Percentiles rank a stretch among this genome's conserved stretches.
Evolutionary conservation across 192 early-diverging fungal genomes (phyloP).

Genomic region (Dissophora ornata): DNA sequence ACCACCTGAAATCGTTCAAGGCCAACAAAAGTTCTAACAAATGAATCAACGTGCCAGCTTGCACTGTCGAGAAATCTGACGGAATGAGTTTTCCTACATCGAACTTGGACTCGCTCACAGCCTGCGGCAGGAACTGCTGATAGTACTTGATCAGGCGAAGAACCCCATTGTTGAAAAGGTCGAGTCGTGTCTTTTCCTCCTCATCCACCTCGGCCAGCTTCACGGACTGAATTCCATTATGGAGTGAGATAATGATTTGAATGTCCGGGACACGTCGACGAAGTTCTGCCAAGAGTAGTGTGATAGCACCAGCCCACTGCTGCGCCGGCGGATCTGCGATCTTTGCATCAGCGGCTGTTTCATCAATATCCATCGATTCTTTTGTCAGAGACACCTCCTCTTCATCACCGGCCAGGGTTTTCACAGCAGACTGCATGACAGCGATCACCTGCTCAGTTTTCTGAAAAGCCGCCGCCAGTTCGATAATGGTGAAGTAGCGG

Average conservation of each 20-base stretch:
- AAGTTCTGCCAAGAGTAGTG: constrained; percentile 66
- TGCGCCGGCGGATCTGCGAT: constrained; percentile 24
- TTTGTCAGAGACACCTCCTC: constrained; percentile 3
- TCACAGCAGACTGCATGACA: constrained; percentile 44
- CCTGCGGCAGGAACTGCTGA: constrained; percentile 71
- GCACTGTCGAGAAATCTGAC: constrained; percentile 62
- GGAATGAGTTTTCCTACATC: constrained; percentile 82
- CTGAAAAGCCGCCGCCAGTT: constrained; percentile 68
- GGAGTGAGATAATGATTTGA: constrained; percentile 68
- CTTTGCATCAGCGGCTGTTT: background rate
- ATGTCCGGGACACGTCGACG: constrained; percentile 77
- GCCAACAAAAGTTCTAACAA: constrained; percentile 69
- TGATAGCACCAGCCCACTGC: constrained; percentile 37
- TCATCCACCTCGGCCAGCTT: constrained; percentile 40
- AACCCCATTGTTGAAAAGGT: constrained; percentile 62
- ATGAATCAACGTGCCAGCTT: constrained; percentile 66
- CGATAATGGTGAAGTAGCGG: constrained; percentile 69
- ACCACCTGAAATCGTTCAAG: constrained; percentile 78
- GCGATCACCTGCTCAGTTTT: constrained; percentile 64
- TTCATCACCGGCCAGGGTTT: constrained; percentile 21
- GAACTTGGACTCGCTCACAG: constrained; percentile 75
- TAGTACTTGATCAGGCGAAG: constrained; percentile 74
- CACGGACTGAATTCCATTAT: constrained; percentile 44
- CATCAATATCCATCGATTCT: constrained; percentile 9
- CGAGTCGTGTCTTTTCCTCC: constrained; percentile 56